These are phyloP conservation scores for Harringtonia aguacate DNA, from an alignment of 2,329 filamentous ascomycete species.

Conservation along the genomic window DNA sequence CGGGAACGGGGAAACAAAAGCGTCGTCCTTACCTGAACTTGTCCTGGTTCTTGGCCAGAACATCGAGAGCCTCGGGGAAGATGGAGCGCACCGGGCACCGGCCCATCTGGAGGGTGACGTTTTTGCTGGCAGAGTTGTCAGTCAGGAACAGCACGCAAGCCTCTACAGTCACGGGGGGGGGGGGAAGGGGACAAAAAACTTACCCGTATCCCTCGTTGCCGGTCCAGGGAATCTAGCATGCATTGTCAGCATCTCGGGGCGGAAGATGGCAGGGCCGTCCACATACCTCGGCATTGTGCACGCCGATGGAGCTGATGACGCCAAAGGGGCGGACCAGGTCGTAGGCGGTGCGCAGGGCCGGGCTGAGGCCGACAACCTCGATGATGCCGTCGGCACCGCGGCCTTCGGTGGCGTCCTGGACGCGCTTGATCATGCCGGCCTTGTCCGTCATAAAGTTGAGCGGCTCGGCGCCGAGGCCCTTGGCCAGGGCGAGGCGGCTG, in stretches of 20 bases:
- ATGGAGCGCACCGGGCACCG: constrained; percentile 64
- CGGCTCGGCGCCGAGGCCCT: constrained; percentile 66
- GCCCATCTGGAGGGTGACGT: constrained; percentile 64
- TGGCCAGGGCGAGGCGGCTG: constrained; percentile 62
- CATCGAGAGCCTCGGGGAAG: constrained; percentile 52
- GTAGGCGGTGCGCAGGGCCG: constrained; percentile 59
- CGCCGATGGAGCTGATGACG: constrained; percentile 63
- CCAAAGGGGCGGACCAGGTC: constrained; percentile 64
- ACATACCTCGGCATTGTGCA: constrained; percentile 60
- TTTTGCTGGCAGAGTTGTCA: too few relatives aligned
- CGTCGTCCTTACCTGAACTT: constrained; percentile 46
- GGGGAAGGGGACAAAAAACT: constrained; percentile 10
- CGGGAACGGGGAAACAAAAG: background rate
- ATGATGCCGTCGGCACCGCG: constrained; percentile 79
- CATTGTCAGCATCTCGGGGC: background rate
- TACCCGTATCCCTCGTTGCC: constrained; percentile 52
- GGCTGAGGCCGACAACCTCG: constrained; percentile 62
- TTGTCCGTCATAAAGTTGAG: constrained; percentile 65
- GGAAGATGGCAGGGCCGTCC: background rate
- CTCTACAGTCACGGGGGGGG: too few relatives aligned
- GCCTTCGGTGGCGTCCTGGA: constrained; percentile 66
- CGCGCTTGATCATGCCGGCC: constrained; percentile 53
- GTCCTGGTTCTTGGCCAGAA: constrained; percentile 57
- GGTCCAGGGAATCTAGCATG: constrained; percentile 52
- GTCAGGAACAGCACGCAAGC: too few relatives aligned